Conservation (phyloP, 2,329 filamentous ascomycete species). For the Hypoxylon sp. region DNA sequence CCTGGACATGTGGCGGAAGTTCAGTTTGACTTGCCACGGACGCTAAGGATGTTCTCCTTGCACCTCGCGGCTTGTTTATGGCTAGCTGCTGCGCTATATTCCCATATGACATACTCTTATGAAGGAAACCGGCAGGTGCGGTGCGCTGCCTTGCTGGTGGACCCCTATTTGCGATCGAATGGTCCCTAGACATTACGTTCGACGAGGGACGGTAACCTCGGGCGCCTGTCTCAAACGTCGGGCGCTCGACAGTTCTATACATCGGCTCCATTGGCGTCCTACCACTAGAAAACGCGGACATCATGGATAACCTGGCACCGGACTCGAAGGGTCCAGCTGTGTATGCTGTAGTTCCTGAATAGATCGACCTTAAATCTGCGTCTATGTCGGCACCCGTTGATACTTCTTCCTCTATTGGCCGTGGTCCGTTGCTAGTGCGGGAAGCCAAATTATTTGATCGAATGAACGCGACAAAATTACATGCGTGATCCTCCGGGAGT, state of each 20-base stretch:
- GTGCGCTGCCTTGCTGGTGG: conserved; percentile 40
- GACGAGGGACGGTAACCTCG: conserved; percentile 24
- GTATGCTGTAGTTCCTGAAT: conserved; percentile 52
- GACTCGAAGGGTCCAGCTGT: conserved; percentile 41
- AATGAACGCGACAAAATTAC: conserved; percentile 72
- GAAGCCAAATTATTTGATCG: conserved; percentile 69
- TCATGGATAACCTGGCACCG: conserved; percentile 39
- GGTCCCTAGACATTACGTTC: conserved; percentile 15
- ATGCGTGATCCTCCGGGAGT: conserved; percentile 70
- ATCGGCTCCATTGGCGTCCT: conserved; percentile 41
- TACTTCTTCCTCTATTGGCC: conserved; percentile 37
- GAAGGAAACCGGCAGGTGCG: conserved; percentile 35
- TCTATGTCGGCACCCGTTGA: conserved; percentile 46
- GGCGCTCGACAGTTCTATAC: conserved; percentile 34
- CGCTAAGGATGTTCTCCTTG: conserved; percentile 59
- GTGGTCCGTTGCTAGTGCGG: conserved; percentile 48
- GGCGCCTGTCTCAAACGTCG: conserved; percentile 20
- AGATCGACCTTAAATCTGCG: conserved; percentile 49
- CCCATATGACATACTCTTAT: conserved; percentile 47
- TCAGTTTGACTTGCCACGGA: conserved; percentile 60
- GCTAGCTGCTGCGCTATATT: conserved; percentile 60
- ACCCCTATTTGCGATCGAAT: conserved; percentile 14
- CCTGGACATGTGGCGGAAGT: conserved; percentile 65
- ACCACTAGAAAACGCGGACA: conserved; percentile 41
- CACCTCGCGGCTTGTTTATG: conserved; percentile 62